Percentiles rank a stretch among this genome's conserved stretches.
Conservation (phyloP, 1,284 basidiomycete genomes). For the Lentinula novae-zelandiae region DNA sequence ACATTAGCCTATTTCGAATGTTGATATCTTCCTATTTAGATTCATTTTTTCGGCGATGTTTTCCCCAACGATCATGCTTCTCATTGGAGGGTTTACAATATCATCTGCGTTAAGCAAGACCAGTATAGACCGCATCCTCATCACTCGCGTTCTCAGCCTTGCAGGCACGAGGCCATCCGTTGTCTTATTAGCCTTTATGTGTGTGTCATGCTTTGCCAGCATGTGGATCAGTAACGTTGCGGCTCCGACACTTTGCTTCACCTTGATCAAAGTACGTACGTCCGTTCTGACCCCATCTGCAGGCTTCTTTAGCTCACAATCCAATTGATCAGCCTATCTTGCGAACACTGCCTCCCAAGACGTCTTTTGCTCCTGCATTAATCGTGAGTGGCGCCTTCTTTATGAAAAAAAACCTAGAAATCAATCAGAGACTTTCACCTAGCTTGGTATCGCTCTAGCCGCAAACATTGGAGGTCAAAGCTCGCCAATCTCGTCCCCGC, state of each 20-base stretch:
- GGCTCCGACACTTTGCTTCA: slow-evolving; percentile 96
- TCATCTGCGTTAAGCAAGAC: slow-evolving; percentile 96
- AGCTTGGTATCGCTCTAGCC: slow-evolving; percentile 95
- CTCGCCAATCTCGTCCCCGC: slow-evolving; percentile 93
- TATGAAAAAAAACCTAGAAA: slow-evolving; percentile 4
- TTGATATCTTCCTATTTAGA: slow-evolving; percentile 30
- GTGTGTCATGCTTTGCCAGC: slow-evolving; percentile 94
- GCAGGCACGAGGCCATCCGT: slow-evolving; percentile 86
- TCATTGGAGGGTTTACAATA: slow-evolving; percentile 98
- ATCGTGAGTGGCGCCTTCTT: slow-evolving; percentile 57
- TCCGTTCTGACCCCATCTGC: slow-evolving; percentile 14
- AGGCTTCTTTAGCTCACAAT: slow-evolving; percentile 7
- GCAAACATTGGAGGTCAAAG: slow-evolving; percentile 98
- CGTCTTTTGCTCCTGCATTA: slow-evolving; percentile 86
- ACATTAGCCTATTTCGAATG: neutral
- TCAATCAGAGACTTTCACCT: neutral
- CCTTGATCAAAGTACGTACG: slow-evolving; percentile 82
- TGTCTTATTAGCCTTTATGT: slow-evolving; percentile 94
- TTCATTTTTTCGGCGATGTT: slow-evolving; percentile 80
- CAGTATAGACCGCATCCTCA: slow-evolving; percentile 92
- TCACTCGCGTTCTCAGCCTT: slow-evolving; percentile 87
- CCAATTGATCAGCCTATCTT: slow-evolving; percentile 74
- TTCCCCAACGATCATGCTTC: slow-evolving; percentile 93
- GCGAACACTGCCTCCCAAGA: slow-evolving; percentile 84
- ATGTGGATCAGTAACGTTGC: slow-evolving; percentile 99